Percentiles rank a stretch among this genome's conserved stretches.
These are phyloP conservation scores for Paraurostyla sp. DNA, from an alignment of 73 alveolate genomes.

Conservation along the genomic window DNA sequence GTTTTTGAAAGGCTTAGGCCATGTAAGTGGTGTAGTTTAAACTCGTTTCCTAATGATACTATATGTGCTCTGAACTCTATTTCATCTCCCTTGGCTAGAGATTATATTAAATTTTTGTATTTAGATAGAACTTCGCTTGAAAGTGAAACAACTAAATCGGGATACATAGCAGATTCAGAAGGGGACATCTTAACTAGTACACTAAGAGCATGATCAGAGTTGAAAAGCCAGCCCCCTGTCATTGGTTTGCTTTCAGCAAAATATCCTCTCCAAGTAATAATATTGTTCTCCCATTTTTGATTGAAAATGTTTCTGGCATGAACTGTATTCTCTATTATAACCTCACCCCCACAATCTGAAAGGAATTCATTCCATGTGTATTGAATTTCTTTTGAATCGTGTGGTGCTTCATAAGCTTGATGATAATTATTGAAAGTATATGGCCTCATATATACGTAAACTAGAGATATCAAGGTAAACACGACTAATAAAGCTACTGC, in stretches of 20 bases:
- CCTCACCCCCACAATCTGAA: slow-evolving; percentile 94
- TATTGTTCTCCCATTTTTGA: slow-evolving; percentile 81
- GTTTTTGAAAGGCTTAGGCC: background rate
- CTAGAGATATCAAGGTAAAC: slow-evolving; percentile 6
- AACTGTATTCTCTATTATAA: slow-evolving; percentile 81
- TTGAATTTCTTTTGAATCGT: slow-evolving; percentile 28
- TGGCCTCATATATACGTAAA: slow-evolving; percentile 49
- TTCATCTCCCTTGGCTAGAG: slow-evolving; percentile 81
- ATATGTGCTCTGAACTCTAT: slow-evolving; percentile 81
- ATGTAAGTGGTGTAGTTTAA: slow-evolving; percentile 86
- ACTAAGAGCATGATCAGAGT: slow-evolving; percentile 77
- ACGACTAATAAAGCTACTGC: slow-evolving; percentile 41
- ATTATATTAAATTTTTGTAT: background rate
- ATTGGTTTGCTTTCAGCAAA: slow-evolving; percentile 72
- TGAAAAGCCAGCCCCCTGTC: background rate
- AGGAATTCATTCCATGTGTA: slow-evolving; percentile 89
- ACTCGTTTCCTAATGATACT: slow-evolving; percentile 84
- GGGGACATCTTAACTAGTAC: slow-evolving; percentile 93
- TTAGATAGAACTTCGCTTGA: slow-evolving; percentile 48
- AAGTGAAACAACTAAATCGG: slow-evolving; percentile 88
- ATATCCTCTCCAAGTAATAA: slow-evolving; percentile 90
- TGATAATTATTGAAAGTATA: background rate
- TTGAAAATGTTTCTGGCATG: slow-evolving; percentile 87
- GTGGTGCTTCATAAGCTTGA: slow-evolving; percentile 24
- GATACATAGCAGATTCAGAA: slow-evolving; percentile 85